phyloP scores from a whole-genome alignment of 805 yeast genomes.

The Suhomyces kilbournensis region DNA sequence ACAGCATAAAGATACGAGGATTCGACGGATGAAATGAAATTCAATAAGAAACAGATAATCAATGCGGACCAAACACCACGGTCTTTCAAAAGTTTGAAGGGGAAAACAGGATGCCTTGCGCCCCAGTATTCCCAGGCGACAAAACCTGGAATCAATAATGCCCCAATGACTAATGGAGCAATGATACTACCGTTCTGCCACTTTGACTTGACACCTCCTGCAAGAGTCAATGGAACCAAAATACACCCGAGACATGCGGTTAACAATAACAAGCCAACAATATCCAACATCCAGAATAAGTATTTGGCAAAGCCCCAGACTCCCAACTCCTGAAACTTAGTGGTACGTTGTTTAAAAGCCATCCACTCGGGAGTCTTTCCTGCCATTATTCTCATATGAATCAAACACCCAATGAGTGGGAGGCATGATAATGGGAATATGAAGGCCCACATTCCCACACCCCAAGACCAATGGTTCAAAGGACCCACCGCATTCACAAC shows the following conservation, averaged over 20 bases:
- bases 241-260: slow-evolving; percentile 31
- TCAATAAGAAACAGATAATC: slow-evolving; percentile 12
- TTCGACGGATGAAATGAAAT: slow-evolving; percentile 11
- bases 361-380: slow-evolving; percentile 17
- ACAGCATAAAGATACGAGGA: slow-evolving; percentile 14
- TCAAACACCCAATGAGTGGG: slow-evolving; percentile 14
- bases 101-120: slow-evolving; percentile 15
- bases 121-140: slow-evolving; percentile 12
- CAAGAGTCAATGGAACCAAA: slow-evolving; percentile 37
- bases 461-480: slow-evolving; percentile 14
- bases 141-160: slow-evolving; percentile 15
- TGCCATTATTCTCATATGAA: slow-evolving; percentile 16
- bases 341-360: slow-evolving; percentile 9
- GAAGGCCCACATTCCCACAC: slow-evolving; percentile 22
- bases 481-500: slow-evolving; percentile 12
- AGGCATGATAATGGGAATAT: slow-evolving; percentile 18
- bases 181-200: slow-evolving; percentile 14
- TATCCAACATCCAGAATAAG: slow-evolving; percentile 32
- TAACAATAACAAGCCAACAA: slow-evolving; percentile 32
- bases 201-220: slow-evolving; percentile 18
- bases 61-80: slow-evolving; percentile 19
- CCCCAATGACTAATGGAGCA: slow-evolving; percentile 8
- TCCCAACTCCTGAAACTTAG: slow-evolving; percentile 22
- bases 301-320: slow-evolving; percentile 5
- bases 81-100: slow-evolving; percentile 12